Conservation (phyloP, 2,329 filamentous ascomycete genomes). For the Botrytis galanthina region DNA sequence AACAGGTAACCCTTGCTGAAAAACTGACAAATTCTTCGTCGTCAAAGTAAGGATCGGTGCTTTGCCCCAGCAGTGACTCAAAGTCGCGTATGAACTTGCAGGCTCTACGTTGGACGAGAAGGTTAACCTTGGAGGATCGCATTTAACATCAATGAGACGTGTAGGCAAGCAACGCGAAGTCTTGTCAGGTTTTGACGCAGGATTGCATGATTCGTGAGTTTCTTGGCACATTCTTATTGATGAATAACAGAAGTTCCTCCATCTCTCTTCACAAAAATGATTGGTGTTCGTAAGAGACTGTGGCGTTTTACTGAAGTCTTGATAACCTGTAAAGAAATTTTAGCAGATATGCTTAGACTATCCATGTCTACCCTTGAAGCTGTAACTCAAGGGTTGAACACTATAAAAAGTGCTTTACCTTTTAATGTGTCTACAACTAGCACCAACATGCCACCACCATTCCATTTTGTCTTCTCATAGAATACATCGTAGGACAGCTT, state of each 20-base stretch:
- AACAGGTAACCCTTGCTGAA: neutral
- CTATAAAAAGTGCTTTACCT: neutral
- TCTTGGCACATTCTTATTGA: neutral
- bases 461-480: neutral
- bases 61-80: slow-evolving; percentile 21
- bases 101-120: neutral
- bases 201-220: neutral
- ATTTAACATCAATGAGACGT: neutral
- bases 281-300: neutral
- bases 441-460: neutral
- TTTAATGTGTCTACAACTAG: neutral
- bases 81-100: neutral
- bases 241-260: neutral
- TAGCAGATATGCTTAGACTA: neutral
- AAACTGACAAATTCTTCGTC: neutral
- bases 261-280: neutral
- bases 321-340: neutral
- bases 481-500: neutral
- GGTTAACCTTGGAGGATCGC: neutral
- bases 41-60: slow-evolving; percentile 7
- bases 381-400: neutral
- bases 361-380: neutral
- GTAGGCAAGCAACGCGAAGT: neutral
- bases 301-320: neutral
- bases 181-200: neutral